phyloP scores from a whole-genome alignment of 352 stramenopile genomes.

The Thraustochytrium striatum region DNA sequence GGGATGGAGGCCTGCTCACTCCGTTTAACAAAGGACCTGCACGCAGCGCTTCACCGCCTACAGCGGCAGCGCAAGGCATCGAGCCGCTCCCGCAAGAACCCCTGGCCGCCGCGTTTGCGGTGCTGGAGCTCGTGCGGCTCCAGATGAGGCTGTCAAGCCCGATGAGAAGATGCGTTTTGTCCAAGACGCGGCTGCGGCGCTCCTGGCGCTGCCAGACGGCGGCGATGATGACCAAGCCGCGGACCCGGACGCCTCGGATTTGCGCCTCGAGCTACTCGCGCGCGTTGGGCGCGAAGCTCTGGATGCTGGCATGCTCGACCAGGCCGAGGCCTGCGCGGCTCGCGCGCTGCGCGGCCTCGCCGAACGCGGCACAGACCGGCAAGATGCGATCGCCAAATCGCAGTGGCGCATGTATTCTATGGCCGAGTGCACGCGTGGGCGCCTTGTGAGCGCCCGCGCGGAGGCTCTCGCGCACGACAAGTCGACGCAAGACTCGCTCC shows the following conservation, averaged over 20 bases:
- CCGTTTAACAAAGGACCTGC: slow-evolving; percentile 4
- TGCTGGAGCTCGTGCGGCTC: slow-evolving; percentile 25
- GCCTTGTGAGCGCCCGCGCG: slow-evolving; percentile 55
- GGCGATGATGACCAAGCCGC: slow-evolving; percentile 51
- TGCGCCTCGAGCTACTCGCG: slow-evolving; percentile 69
- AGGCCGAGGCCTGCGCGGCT: slow-evolving; percentile 62
- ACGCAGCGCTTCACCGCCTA: slow-evolving; percentile 7
- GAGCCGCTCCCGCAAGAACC: slow-evolving; percentile 2
- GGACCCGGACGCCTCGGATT: slow-evolving; percentile 62
- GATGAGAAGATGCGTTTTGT: slow-evolving; percentile 4
- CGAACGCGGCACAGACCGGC: not conserved
- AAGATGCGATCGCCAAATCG: not conserved
- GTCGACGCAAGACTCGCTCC: slow-evolving; percentile 47
- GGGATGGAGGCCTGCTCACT: not conserved
- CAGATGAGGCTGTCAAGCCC: not conserved
- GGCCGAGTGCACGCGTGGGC: slow-evolving; percentile 63
- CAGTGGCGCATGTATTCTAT: slow-evolving; percentile 69
- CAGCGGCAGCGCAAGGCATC: slow-evolving; percentile 9
- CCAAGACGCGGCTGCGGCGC: not conserved
- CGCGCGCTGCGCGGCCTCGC: slow-evolving; percentile 17
- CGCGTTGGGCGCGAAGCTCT: slow-evolving; percentile 65
- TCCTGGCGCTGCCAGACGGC: not conserved
- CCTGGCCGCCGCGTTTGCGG: slow-evolving; percentile 3
- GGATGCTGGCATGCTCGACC: slow-evolving; percentile 59
- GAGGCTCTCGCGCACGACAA: slow-evolving; percentile 44